Evolutionary conservation across 192 early-diverging fungal species (phyloP), one percentile per base, ranked within the genome.

Genomic region (Coemansia sp.): DNA sequence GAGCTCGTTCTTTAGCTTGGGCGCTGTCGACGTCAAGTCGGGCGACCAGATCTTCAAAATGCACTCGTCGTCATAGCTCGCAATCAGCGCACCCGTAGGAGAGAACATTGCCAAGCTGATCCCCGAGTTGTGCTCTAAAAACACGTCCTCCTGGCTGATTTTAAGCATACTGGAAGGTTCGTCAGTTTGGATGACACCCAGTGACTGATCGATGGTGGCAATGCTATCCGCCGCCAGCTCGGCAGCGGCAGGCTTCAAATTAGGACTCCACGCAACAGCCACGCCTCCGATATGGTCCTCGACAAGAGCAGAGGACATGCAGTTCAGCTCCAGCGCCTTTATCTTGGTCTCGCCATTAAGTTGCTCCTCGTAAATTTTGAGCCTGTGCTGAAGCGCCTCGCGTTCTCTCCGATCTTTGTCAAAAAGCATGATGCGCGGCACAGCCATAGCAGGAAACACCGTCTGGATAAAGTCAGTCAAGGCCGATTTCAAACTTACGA

Each of bases 41-140:
- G 81, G 81, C 51, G 81, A 70, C 81, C 81, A 83, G 4, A 83
- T 64, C 67, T 78, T 77, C 38, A 83, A 70, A 21, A 83, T 77
- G 10, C 73, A 75, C 62, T 83, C 81, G 69, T 83, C 81, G 64
- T 83, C 81, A 70, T 78, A 83, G 73, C 81, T 83, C 60, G 81
- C 81, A 41, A 83, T 83, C 19, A 77, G 67, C 34, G 75, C 73
- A 44, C 73, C 81, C 17, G 81, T 63, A 11, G 70, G 62, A 0
- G 81, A 83, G 37, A 83, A 83, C 70, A 44, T 69, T 12, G 81
- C 81, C 51, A 83, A 68, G 34, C 73, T 73, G 34, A 83, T 66
- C 0, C 73, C 76, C 12, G 81, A 71, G 64, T 78, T 83, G 73
- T 83, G 81, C 70, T 83, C 81, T 1, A 83, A 73, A 29, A 83